A percentile compares a stretch with the other conserved stretches of the same genome.
Evolutionary conservation across 345 rosid species (phyloP).

Genomic region (Salix brachista): DNA sequence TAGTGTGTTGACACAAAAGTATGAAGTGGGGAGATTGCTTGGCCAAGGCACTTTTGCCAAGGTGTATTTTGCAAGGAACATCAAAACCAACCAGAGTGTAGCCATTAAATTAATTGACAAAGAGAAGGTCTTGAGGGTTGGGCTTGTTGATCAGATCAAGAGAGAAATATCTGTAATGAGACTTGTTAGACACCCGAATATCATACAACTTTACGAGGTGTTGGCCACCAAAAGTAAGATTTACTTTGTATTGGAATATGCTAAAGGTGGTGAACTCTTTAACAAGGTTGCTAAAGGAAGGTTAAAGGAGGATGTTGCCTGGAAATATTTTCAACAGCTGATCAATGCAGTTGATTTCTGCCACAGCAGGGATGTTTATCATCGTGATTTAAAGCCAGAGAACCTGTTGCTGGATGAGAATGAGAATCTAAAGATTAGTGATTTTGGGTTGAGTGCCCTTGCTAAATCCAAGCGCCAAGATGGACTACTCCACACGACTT

Average conservation of each 20-base stretch:
- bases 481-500: slow-evolving; percentile 27
- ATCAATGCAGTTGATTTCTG: slow-evolving; percentile 33
- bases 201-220: slow-evolving; percentile 26
- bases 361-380: slow-evolving; percentile 28
- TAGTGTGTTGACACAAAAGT: slow-evolving; percentile 20
- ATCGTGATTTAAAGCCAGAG: slow-evolving; percentile 30
- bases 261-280: slow-evolving; percentile 30
- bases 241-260: slow-evolving; percentile 26
- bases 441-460: slow-evolving; percentile 29
- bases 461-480: slow-evolving; percentile 25
- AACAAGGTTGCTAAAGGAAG: slow-evolving; percentile 28
- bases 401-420: slow-evolving; percentile 23
- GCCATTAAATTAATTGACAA: slow-evolving; percentile 25
- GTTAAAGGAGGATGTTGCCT: slow-evolving; percentile 21
- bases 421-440: slow-evolving; percentile 26
- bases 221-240: slow-evolving; percentile 31
- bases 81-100: slow-evolving; percentile 22
- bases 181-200: slow-evolving; percentile 26
- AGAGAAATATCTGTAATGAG: slow-evolving; percentile 32
- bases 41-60: slow-evolving; percentile 37
- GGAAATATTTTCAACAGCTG: slow-evolving; percentile 27
- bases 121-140: slow-evolving; percentile 23
- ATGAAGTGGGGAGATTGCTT: slow-evolving; percentile 30
- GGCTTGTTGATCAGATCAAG: slow-evolving; percentile 31
- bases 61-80: slow-evolving; percentile 29